phyloP scores from a whole-genome alignment of 1,284 basidiomycete species.

The Xerocomus amazonicus region DNA sequence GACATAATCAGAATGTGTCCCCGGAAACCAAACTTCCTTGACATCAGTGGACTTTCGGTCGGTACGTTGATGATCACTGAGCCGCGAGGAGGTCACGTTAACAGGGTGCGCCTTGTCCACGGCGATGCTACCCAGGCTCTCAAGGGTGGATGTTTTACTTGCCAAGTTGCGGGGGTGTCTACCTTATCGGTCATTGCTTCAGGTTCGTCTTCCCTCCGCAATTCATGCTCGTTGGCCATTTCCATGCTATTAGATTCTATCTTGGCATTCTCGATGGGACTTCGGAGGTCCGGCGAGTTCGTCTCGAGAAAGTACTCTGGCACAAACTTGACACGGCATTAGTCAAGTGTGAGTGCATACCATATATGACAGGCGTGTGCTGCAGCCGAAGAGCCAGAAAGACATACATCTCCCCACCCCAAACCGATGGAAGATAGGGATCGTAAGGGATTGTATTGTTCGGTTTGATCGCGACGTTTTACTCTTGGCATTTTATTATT shows the following conservation, averaged over 20 bases:
- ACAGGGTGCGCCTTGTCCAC: neutral
- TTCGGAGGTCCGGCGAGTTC: constrained; percentile 12
- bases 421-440: constrained; percentile 32
- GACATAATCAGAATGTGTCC: constrained; percentile 22
- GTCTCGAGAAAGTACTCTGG: constrained; percentile 31
- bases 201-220: no score
- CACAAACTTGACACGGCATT: constrained; percentile 36
- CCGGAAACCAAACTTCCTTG: constrained; percentile 30
- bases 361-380: constrained; percentile 25
- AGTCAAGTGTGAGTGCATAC: constrained; percentile 32
- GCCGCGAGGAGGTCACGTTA: neutral
- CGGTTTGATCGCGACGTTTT: no score
- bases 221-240: no score
- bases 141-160: constrained; percentile 8
- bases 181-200: constrained; percentile 1
- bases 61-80: neutral
- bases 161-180: neutral
- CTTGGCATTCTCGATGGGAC: neutral
- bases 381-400: constrained; percentile 16
- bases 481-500: no score
- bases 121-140: neutral
- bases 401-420: constrained; percentile 20
- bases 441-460: no score
- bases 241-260: neutral
- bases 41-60: constrained; percentile 10